Base-by-base conservation (phyloP, 306 rosid species). In the Vigna unguiculata region DNA sequence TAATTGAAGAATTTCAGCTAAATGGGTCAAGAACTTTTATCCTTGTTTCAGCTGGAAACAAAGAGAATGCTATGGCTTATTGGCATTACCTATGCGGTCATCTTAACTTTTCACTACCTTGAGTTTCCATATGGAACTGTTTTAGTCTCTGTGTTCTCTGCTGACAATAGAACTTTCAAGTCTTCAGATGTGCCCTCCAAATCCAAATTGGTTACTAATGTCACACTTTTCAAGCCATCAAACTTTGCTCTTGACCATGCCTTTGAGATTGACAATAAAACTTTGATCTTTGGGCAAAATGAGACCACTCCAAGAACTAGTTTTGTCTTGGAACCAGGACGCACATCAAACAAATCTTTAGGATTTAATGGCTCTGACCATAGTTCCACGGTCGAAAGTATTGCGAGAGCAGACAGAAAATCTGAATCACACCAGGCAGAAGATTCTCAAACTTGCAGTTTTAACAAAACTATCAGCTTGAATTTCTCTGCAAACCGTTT, bases 31-130 rank as follows among this genome's bases (percentile, higher is more conserved):
- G 82, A 81, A 57, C 69, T 88, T 73, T 59, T 66, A 20, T 68
- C 84, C 81, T 68, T 76, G 54, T 85, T 87, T 78, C 96, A 73
- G 57, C 60, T 71, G 16, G 91, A 84, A 82, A 62, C 89, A 2
- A 91, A 78, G 89, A 88, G 86, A 78, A 81, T 93, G 76, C 58
- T 86, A 55, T 86, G 90, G 90, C 48, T 90, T 19, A 82, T 70
- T 11, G 88, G 91, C 40, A 24, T 88, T 17, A 78, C 88, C 20
- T 85, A 90, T 77, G 86, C 87, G 28, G 73, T 71, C 67, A 80
- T 93, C 63, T 64, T 91, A 47, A 85, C 75, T 5, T 79, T 90
- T 60, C 90, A 86, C 75, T 86, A 72, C 77, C 76, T 87, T 53
- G 93, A 86, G 77, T 76, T 88, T 77, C 88, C 93, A 15, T 85